Percentiles rank a stretch among this genome's conserved stretches.
Conservation (phyloP, 176 grass and related monocot genomes). For the Tuctoria greenei region DNA sequence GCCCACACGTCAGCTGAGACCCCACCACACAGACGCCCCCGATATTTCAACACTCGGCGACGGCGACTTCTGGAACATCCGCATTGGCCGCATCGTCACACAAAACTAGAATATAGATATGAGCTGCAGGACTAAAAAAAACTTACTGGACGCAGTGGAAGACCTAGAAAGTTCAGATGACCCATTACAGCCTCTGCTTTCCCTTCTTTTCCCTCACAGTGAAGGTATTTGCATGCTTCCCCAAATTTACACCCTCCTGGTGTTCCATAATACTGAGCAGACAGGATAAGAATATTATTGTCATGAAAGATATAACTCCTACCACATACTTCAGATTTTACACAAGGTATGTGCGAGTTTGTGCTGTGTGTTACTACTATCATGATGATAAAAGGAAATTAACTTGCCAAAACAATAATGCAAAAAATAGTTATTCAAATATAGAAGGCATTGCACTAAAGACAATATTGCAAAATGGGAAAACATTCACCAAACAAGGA, state of each 20-base stretch:
- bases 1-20: too few relatives aligned
- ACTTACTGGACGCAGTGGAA: constrained; percentile 91
- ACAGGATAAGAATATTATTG: not conserved
- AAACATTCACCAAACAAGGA: not conserved
- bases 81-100: too few relatives aligned
- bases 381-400: not conserved
- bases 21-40: too few relatives aligned
- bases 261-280: constrained; percentile 66
- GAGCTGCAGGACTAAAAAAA: constrained; percentile 23
- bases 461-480: not conserved
- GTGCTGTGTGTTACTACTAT: not conserved
- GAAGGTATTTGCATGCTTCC: constrained; percentile 74
- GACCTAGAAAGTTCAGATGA: constrained; percentile 89
- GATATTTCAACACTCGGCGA: too few relatives aligned
- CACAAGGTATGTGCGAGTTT: not conserved
- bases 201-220: constrained; percentile 52
- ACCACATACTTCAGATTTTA: not conserved
- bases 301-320: not conserved
- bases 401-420: not conserved
- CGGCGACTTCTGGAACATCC: too few relatives aligned
- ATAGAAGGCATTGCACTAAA: not conserved
- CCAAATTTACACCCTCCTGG: constrained; percentile 92
- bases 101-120: not conserved
- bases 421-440: not conserved
- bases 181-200: constrained; percentile 58